Evolutionary conservation across 345 rosid genomes (phyloP), one percentile per base, ranked within the genome.

Genomic region (Isatis tinctoria): DNA sequence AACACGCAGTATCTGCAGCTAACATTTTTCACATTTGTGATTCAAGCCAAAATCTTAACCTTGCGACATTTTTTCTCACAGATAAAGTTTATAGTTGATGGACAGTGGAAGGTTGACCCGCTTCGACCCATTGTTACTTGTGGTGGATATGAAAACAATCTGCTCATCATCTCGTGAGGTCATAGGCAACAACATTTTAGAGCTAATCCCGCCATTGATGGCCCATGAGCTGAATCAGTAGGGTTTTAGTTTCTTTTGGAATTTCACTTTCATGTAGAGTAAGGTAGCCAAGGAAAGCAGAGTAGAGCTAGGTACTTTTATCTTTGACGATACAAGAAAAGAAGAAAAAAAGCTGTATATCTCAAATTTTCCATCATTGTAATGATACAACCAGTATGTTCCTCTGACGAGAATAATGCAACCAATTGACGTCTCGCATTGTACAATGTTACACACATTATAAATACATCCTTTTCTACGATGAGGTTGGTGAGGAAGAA

Each of bases 51-150:
- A 48, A 16, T 78, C 76, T 70, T 8, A 53, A 44, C 10, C 32
- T 47, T 68, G 41, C 56, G 20, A 40, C 33, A 67, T 62, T 39
- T 30, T 75, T 39, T 45, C 37, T 36, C 65, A 28, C 92, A 95
- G 99, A 84, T 95, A 67, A 95, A 95, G 76, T 95, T 95, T 72
- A 78, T 95, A 22, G 97, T 95, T 11, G 96, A 95, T 80, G 99
- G 98, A n/a, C 76, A 83, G 75, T 95, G 99, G 99, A 92, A 56
- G 80, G 81, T 89, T 33, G 98, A 95, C 80, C 98, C 96, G 56
- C 80, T 95, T 52, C 96, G 97, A 65, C 99, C 97, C 4, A 72
- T 86, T n/a, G 86, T 92, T 66, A 43, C 74, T 39, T 75, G 80
- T 60, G 74, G 77, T 4, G 97, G 97, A 60, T 72, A 76, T 47